These are phyloP conservation scores for Musa balbisiana DNA, from an alignment of 202 grass and related monocot genomes.

Conservation along the genomic window DNA sequence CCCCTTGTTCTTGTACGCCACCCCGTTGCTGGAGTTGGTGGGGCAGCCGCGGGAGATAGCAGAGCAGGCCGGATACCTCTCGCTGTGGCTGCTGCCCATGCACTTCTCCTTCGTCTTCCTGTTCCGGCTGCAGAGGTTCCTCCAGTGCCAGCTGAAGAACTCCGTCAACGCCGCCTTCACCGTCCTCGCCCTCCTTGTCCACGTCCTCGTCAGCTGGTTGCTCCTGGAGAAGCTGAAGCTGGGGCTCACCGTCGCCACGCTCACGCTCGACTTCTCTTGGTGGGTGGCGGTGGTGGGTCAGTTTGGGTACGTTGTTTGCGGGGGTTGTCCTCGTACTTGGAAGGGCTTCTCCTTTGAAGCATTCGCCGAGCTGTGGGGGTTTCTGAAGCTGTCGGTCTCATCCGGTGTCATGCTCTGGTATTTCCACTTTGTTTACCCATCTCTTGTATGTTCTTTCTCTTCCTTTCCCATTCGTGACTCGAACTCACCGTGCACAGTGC, in stretches of 20 bases:
- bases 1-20: constrained; percentile 40
- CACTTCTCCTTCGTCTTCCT: constrained; percentile 44
- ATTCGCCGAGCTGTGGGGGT: constrained; percentile 31
- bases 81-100: constrained; percentile 39
- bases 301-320: constrained; percentile 40
- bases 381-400: constrained; percentile 55
- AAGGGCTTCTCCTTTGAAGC: constrained; percentile 49
- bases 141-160: constrained; percentile 71
- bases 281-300: constrained; percentile 43
- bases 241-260: constrained; percentile 34
- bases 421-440: no score
- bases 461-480: no score
- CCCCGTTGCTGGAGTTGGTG: constrained; percentile 37
- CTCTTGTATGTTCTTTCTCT: no score
- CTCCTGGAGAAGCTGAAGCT: constrained; percentile 26
- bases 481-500: no score
- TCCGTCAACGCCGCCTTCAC: constrained; percentile 36
- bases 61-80: constrained; percentile 29
- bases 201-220: constrained; percentile 30
- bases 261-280: constrained; percentile 34
- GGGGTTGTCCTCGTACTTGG: constrained; percentile 50
- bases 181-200: constrained; percentile 9
- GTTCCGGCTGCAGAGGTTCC: constrained; percentile 46
- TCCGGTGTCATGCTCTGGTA: constrained; percentile 69
- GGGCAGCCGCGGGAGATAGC: constrained; percentile 46